phyloP scores from a whole-genome alignment of 2,329 filamentous ascomycete species.

The Alternaria triticina region DNA sequence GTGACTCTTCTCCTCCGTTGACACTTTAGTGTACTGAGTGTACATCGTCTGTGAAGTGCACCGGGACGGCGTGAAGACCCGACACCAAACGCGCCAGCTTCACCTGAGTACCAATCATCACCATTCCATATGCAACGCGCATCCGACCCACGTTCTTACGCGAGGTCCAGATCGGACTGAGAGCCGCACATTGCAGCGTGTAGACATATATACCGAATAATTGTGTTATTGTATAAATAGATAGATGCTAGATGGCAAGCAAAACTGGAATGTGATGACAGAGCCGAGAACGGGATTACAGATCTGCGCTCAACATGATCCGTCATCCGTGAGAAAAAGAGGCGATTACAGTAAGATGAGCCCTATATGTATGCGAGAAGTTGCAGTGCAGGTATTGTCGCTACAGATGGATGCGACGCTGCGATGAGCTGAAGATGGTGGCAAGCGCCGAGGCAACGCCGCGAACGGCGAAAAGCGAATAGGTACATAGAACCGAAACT shows the following conservation, averaged over 20 bases:
- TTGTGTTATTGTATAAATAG: background rate
- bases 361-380: background rate
- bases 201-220: background rate
- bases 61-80: background rate
- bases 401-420: background rate
- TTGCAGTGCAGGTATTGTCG: background rate
- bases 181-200: background rate
- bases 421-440: background rate
- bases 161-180: background rate
- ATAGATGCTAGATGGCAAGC: background rate
- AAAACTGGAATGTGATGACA: background rate
- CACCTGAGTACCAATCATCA: background rate
- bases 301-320: background rate
- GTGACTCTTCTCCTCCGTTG: background rate
- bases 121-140: background rate
- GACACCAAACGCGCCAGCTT: background rate
- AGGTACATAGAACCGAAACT: constrained; percentile 4
- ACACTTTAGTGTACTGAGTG: background rate
- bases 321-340: constrained; percentile 17
- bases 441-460: background rate
- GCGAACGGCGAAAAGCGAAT: constrained; percentile 3
- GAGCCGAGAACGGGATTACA: background rate
- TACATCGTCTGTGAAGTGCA: background rate
- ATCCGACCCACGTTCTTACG: background rate
- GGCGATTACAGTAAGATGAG: background rate